Conservation (phyloP, 257 asterid genomes). For the Lithospermum erythrorhizon region DNA sequence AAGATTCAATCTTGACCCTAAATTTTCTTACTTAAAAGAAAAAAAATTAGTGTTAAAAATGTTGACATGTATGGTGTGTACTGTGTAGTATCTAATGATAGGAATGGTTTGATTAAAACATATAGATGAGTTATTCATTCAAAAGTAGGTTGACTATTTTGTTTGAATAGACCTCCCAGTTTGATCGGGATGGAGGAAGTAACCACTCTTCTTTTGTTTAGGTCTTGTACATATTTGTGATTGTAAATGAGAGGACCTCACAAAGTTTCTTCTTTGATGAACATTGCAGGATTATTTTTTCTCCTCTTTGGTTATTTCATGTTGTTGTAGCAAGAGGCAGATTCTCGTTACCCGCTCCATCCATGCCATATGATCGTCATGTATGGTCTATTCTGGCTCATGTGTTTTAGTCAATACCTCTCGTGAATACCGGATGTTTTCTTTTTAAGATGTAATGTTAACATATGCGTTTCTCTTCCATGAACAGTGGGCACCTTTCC, state of each 20-base stretch:
- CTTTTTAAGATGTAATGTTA: neutral
- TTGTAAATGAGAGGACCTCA: conserved; percentile 1
- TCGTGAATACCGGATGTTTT: neutral
- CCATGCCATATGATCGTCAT: conserved; percentile 83
- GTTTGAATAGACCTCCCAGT: too few relatives aligned
- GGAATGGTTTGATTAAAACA: too few relatives aligned
- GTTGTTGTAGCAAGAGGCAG: conserved; percentile 91
- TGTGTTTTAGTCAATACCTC: neutral
- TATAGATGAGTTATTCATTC: too few relatives aligned
- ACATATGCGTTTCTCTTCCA: conserved; percentile 15
- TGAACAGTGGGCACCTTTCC: conserved; percentile 95
- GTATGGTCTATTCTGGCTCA: conserved; percentile 34
- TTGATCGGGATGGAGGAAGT: too few relatives aligned
- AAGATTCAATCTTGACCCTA: too few relatives aligned
- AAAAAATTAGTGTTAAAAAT: too few relatives aligned
- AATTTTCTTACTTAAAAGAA: too few relatives aligned
- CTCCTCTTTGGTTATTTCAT: conserved; percentile 93
- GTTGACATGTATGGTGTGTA: too few relatives aligned
- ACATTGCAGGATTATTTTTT: conserved; percentile 57
- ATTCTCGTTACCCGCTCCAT: conserved; percentile 97
- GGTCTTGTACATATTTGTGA: neutral
- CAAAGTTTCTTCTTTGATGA: neutral
- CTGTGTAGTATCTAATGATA: too few relatives aligned
- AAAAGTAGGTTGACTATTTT: too few relatives aligned
- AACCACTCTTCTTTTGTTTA: neutral